Evolutionary conservation across 768 basidiomycete species (phyloP), one percentile per base, ranked within the genome.

Genomic region (Lactifluus hygrophoroides): DNA sequence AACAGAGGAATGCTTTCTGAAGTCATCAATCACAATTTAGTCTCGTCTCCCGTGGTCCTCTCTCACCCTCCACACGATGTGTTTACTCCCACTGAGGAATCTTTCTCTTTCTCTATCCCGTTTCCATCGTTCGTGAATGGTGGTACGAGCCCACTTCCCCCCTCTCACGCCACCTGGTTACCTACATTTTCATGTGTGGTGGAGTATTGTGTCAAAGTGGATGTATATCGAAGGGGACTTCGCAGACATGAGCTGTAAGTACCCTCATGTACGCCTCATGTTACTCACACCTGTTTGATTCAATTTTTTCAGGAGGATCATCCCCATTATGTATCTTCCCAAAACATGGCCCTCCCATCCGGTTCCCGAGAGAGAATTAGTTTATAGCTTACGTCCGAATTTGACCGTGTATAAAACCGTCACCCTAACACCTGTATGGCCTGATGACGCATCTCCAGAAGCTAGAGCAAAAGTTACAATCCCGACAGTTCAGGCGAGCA

Each of bases 291-390:
- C 4, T 38, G 19, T 37, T 44, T 59, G 27, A 54, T 46, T 32
- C 30, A n/a, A 13, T 34, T 16, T 28, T 40, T 59, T 32, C 54
- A 72, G 72, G 51, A 69, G 64, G 60, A 57, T 57, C 37, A 69
- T 77, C 46, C 74, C 71, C 10, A 65, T 78, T 13, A 68, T 75
- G 37, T 77, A 77, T 62, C 68, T 79, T 19, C 77, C 77, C 2
- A 76, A 76, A 63, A 70, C 76, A 16, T 70, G 70, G 46, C 77
- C 77, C 3, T 38, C 65, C 14, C 54, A 68, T 37, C 72, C 75
- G 16, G 68, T 74, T 3, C 49, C 75, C 43, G 59, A 56, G 67
- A 16, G 70, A 74, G 21, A 73, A 70, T 16, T 64, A 64, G 53
- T 66, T 68, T 19, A 66, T 21, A 51, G 57, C 25, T 60, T 62